phyloP scores from a whole-genome alignment of 495 filamentous ascomycete genomes.

The Tricharina praecox region DNA sequence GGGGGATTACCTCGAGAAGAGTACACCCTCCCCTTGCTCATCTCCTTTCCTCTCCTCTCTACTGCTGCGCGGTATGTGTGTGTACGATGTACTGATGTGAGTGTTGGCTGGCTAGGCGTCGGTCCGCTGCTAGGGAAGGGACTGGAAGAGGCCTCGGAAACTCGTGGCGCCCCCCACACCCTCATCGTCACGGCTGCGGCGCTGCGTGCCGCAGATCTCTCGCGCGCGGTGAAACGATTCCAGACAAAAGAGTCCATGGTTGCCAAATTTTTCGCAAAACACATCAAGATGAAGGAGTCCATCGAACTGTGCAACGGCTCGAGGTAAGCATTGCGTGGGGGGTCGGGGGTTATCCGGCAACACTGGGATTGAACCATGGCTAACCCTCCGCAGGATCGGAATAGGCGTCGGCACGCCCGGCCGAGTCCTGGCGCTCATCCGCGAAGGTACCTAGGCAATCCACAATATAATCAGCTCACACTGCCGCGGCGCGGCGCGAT shows the following conservation, averaged over 20 bases:
- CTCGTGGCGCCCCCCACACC: constrained; percentile 70
- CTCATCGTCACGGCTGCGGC: constrained; percentile 65
- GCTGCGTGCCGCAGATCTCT: constrained; percentile 61
- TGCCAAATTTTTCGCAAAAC: constrained; percentile 91
- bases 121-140: background rate
- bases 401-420: constrained; percentile 82
- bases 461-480: background rate
- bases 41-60: too few species aligned
- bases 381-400: constrained; percentile 38
- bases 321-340: constrained; percentile 13
- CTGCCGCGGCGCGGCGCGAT: background rate
- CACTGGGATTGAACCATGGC: background rate
- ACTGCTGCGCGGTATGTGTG: too few species aligned
- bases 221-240: constrained; percentile 56
- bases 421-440: constrained; percentile 59
- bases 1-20: constrained; percentile 58
- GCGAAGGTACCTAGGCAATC: constrained; percentile 1
- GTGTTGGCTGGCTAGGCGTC: too few species aligned
- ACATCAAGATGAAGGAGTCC: constrained; percentile 85
- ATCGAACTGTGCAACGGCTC: constrained; percentile 52
- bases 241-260: constrained; percentile 58
- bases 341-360: too few species aligned
- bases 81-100: too few species aligned
- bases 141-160: constrained; percentile 40
- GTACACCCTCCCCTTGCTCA: too few species aligned